Evolutionary conservation across 768 basidiomycete species (phyloP).

Genomic region (Thelephora ganbajun): DNA sequence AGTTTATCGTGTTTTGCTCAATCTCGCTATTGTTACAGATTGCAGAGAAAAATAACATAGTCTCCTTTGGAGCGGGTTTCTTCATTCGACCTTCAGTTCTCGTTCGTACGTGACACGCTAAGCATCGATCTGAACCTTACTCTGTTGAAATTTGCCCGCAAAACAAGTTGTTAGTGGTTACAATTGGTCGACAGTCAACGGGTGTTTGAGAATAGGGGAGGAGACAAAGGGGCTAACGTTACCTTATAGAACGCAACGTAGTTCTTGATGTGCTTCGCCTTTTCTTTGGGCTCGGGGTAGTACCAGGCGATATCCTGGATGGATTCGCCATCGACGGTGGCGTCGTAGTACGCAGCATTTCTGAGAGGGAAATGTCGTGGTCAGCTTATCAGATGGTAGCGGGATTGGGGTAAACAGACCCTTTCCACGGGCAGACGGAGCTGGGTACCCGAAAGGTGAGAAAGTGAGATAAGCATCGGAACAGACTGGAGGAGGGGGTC

Average conservation of each 20-base stretch:
- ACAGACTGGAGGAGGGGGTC: neutral
- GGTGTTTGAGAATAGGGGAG: too few species aligned
- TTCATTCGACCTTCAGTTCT: too few species aligned
- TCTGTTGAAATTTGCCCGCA: too few species aligned
- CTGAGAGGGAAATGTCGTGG: constrained; percentile 17
- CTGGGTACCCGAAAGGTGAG: constrained; percentile 15
- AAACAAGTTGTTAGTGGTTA: too few species aligned
- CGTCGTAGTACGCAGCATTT: constrained; percentile 53
- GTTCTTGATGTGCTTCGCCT: constrained; percentile 47
- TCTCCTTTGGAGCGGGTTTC: neutral
- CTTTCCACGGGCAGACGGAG: constrained; percentile 58
- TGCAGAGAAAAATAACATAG: too few species aligned
- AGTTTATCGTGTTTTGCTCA: too few species aligned
- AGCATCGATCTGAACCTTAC: too few species aligned
- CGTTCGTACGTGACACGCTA: too few species aligned
- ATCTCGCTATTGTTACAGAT: too few species aligned
- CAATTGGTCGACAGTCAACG: too few species aligned
- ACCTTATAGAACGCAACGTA: constrained; percentile 76
- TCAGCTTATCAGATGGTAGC: neutral
- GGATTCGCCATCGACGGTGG: constrained; percentile 29
- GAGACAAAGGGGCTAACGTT: neutral
- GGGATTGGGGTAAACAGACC: constrained; percentile 23
- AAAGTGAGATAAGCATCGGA: constrained; percentile 2
- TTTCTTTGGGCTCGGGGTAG: constrained; percentile 42
- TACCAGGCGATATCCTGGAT: constrained; percentile 58